A percentile compares a stretch with the other conserved stretches of the same genome.
Conservation (phyloP, 768 basidiomycete species). For the Agrocybe pediades region DNA sequence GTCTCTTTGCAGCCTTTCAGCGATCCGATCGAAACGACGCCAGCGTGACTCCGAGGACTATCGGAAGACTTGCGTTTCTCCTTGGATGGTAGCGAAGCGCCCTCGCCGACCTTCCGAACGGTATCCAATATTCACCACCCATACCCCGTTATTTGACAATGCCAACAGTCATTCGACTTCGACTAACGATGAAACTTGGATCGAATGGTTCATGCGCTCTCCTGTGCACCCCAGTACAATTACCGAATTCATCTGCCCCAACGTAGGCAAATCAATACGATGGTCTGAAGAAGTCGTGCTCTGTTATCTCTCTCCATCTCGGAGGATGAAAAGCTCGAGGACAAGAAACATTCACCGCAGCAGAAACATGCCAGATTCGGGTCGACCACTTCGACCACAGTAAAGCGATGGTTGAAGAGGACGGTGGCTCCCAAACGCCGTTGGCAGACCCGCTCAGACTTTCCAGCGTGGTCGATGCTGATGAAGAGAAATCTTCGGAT, state of each 20-base stretch:
- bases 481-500: constrained; percentile 37
- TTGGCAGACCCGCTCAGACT: no score
- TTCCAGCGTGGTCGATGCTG: constrained; percentile 42
- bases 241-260: not conserved
- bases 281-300: constrained; percentile 7
- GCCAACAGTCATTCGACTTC: not conserved
- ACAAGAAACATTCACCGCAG: constrained; percentile 29
- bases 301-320: constrained; percentile 30
- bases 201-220: not conserved
- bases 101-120: constrained; percentile 2
- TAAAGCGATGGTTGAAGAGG: constrained; percentile 67
- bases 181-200: not conserved
- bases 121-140: constrained; percentile 4
- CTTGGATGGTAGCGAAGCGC: no score
- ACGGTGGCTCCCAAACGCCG: no score
- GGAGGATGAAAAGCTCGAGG: constrained; percentile 40
- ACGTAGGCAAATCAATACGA: no score
- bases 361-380: constrained; percentile 15
- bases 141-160: constrained; percentile 14
- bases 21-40: constrained; percentile 31
- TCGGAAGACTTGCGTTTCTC: constrained; percentile 55
- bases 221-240: not conserved
- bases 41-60: constrained; percentile 72
- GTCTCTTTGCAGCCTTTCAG: constrained; percentile 32
- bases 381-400: constrained; percentile 39